phyloP scores from a whole-genome alignment of 768 basidiomycete genomes.

The Hebeloma cylindrosporum region DNA sequence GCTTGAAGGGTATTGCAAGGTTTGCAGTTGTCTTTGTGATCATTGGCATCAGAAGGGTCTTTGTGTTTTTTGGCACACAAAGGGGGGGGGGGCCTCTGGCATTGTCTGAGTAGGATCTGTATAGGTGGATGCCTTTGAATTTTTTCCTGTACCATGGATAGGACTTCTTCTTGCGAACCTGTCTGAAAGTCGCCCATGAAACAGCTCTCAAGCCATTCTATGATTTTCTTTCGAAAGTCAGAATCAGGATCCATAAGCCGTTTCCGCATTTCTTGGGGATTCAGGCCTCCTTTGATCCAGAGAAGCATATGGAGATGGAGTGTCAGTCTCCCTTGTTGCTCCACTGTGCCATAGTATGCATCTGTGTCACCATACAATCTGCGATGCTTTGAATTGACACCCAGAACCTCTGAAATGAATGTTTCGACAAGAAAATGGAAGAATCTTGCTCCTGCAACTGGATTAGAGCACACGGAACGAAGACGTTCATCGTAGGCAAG shows the following conservation, averaged over 20 bases:
- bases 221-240: constrained; percentile 20
- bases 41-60: not conserved
- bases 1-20: not conserved
- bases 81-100: constrained; percentile 20
- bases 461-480: constrained; percentile 28
- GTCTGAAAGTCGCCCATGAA: constrained; percentile 30
- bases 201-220: constrained; percentile 25
- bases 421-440: constrained; percentile 30
- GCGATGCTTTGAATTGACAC: constrained; percentile 9
- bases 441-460: constrained; percentile 32
- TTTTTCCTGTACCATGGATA: not conserved
- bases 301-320: constrained; percentile 35
- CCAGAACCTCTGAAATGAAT: constrained; percentile 27
- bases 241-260: constrained; percentile 21
- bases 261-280: constrained; percentile 34
- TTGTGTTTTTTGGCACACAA: constrained; percentile 9
- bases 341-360: constrained; percentile 28
- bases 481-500: constrained; percentile 13
- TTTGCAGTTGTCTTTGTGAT: constrained; percentile 6
- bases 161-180: constrained; percentile 24
- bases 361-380: constrained; percentile 30
- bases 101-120: constrained; percentile 24
- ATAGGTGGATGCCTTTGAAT: not conserved
- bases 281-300: constrained; percentile 28
- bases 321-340: constrained; percentile 32